These are phyloP conservation scores for Aspergillus tanneri DNA, from an alignment of 2,329 filamentous ascomycete species.

Conservation along the genomic window DNA sequence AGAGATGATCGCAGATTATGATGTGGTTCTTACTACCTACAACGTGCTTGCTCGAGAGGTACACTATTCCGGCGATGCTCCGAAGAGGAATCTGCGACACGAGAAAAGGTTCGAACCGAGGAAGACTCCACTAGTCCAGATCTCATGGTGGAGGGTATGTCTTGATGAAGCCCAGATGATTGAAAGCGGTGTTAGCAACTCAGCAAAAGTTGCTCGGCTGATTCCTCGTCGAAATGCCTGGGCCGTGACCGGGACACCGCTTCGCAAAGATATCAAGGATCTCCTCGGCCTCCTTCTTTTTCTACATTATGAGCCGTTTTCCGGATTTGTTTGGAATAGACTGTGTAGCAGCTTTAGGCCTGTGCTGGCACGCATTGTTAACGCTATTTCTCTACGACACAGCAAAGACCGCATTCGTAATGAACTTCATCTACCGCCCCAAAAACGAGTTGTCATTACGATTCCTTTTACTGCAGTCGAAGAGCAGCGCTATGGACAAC, in stretches of 20 bases:
- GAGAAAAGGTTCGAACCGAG: conserved; percentile 64
- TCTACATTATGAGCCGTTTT: conserved; percentile 74
- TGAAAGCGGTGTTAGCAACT: conserved; percentile 80
- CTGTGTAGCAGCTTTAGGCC: conserved; percentile 62
- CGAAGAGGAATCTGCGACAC: conserved; percentile 66
- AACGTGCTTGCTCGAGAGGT: conserved; percentile 75
- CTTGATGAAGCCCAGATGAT: conserved; percentile 80
- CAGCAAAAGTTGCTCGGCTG: conserved; percentile 73
- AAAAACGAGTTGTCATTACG: conserved; percentile 83
- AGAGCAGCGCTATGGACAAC: conserved; percentile 78
- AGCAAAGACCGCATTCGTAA: conserved; percentile 77
- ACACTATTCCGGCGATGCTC: conserved; percentile 69
- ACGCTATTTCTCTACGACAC: conserved; percentile 73
- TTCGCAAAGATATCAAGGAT: conserved; percentile 76
- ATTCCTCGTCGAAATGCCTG: conserved; percentile 85
- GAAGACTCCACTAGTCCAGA: conserved; percentile 73
- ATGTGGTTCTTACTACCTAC: conserved; percentile 64
- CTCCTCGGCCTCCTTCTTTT: conserved; percentile 80
- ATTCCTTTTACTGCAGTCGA: conserved; percentile 89
- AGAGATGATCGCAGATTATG: conserved; percentile 48
- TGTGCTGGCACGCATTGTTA: conserved; percentile 69
- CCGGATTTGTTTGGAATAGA: conserved; percentile 66
- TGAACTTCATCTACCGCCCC: conserved; percentile 75
- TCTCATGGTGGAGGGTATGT: conserved; percentile 84
- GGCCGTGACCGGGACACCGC: conserved; percentile 88